These are phyloP conservation scores for Chlorencoelia australis DNA, from an alignment of 2,329 filamentous ascomycete genomes.

Conservation along the genomic window DNA sequence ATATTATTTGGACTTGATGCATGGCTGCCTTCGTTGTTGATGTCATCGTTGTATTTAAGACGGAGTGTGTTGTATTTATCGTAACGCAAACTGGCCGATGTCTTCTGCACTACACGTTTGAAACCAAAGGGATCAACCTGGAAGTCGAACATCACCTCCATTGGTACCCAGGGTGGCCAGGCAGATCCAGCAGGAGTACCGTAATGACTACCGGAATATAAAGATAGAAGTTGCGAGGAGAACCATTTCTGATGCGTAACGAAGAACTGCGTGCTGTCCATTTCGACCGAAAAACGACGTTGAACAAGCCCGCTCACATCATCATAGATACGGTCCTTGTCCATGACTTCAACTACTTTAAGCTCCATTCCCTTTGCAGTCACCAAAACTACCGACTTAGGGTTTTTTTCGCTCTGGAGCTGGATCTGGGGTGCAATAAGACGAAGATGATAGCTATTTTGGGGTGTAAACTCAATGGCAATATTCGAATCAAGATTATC, in stretches of 20 bases:
- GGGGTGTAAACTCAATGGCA: slow-evolving; percentile 75
- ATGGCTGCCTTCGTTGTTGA: slow-evolving; percentile 49
- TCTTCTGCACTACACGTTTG: slow-evolving; percentile 92
- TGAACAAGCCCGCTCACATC: slow-evolving; percentile 93
- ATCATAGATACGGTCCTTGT: slow-evolving; percentile 85
- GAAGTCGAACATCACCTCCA: slow-evolving; percentile 98
- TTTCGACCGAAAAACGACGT: slow-evolving; percentile 82
- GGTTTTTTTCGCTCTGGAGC: slow-evolving; percentile 95
- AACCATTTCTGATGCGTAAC: slow-evolving; percentile 92
- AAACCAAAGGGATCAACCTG: slow-evolving; percentile 92
- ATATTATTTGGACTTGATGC: slow-evolving; percentile 42
- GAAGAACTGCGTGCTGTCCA: slow-evolving; percentile 98
- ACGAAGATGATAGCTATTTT: slow-evolving; percentile 89
- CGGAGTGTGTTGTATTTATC: slow-evolving; percentile 98
- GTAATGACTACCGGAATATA: slow-evolving; percentile 91
- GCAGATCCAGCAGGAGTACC: slow-evolving; percentile 74
- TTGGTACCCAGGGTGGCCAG: slow-evolving; percentile 97
- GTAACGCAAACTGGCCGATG: slow-evolving; percentile 85
- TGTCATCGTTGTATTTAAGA: slow-evolving; percentile 92
- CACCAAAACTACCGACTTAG: slow-evolving; percentile 90
- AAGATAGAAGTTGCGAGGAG: slow-evolving; percentile 69
- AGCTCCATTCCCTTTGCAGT: slow-evolving; percentile 97
- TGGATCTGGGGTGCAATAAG: slow-evolving; percentile 97
- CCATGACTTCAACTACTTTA: slow-evolving; percentile 96
- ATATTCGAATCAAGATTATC: slow-evolving; percentile 66